phyloP scores from a whole-genome alignment of 495 filamentous ascomycete species.

The Chaetomium tenue region DNA sequence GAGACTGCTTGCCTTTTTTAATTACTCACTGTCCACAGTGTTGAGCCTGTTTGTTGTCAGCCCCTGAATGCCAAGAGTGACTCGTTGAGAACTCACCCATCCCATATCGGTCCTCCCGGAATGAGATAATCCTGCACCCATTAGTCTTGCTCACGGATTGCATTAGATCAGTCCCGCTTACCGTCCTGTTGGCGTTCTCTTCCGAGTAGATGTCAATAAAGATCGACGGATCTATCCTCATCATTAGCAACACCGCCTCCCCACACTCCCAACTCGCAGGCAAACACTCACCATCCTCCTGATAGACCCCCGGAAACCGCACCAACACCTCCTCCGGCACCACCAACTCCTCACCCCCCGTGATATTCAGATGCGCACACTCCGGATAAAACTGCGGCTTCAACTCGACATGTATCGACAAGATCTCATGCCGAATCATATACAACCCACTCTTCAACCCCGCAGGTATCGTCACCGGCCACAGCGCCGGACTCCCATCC shows the following conservation, averaged over 20 bases:
- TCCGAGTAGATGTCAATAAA: conserved; percentile 51
- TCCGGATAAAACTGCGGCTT: conserved; percentile 58
- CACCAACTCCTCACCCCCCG: conserved; percentile 42
- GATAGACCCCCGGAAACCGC: conserved; percentile 53
- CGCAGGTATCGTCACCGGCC: conserved; percentile 50
- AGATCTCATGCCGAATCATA: conserved; percentile 55
- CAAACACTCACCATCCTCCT: conserved; percentile 41
- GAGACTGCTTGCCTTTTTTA: conserved; percentile 26
- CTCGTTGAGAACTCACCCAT: conserved; percentile 34
- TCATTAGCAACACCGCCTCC: conserved; percentile 29
- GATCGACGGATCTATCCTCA: conserved; percentile 47
- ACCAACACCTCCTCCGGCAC: conserved; percentile 45
- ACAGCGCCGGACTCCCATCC: conserved; percentile 44
- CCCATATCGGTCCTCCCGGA: conserved; percentile 48
- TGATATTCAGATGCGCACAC: conserved; percentile 54
- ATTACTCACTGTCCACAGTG: conserved; percentile 23
- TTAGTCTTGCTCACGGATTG: conserved; percentile 15
- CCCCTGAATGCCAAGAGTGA: neutral
- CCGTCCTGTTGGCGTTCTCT: conserved; percentile 35
- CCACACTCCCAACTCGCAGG: neutral
- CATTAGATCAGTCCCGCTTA: conserved; percentile 27
- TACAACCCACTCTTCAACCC: conserved; percentile 51
- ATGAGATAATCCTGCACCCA: conserved; percentile 42
- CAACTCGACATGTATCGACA: conserved; percentile 53
- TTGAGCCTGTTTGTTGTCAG: conserved; percentile 21